phyloP scores from a whole-genome alignment of 805 yeast species.

The Ogataea sp. region DNA sequence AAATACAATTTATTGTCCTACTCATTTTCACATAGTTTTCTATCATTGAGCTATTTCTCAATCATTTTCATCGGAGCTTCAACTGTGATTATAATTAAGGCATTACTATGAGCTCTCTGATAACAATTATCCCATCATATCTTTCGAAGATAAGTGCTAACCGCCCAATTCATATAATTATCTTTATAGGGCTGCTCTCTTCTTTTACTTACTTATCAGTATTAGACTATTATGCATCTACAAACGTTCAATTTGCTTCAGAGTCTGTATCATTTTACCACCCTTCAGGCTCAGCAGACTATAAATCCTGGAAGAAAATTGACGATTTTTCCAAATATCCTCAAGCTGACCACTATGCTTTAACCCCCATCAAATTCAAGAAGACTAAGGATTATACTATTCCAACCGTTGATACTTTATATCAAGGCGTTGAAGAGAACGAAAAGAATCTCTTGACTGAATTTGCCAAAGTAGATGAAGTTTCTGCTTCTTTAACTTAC shows the following conservation, averaged over 20 bases:
- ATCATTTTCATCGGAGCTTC: not conserved
- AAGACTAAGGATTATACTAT: constrained; percentile 17
- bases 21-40: too few relatives aligned
- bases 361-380: constrained; percentile 53
- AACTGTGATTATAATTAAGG: not conserved
- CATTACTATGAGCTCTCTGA: not conserved
- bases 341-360: constrained; percentile 36
- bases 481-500: constrained; percentile 14
- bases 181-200: constrained; percentile 63
- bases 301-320: constrained; percentile 40
- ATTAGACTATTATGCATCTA: constrained; percentile 50
- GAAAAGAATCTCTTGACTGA: constrained; percentile 33
- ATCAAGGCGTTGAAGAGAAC: constrained; percentile 31
- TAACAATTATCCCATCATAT: constrained; percentile 13
- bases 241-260: constrained; percentile 2
- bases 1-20: too few relatives aligned
- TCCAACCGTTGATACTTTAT: constrained; percentile 22
- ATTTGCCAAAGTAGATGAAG: constrained; percentile 13
- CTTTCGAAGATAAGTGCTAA: constrained; percentile 51
- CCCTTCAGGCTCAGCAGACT: constrained; percentile 24
- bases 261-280: constrained; percentile 26
- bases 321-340: constrained; percentile 32
- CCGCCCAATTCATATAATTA: constrained; percentile 81
- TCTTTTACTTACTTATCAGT: constrained; percentile 73
- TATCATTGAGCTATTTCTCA: not conserved